phyloP scores from a whole-genome alignment of 2,329 filamentous ascomycete species.

The Aspergillus sp. region DNA sequence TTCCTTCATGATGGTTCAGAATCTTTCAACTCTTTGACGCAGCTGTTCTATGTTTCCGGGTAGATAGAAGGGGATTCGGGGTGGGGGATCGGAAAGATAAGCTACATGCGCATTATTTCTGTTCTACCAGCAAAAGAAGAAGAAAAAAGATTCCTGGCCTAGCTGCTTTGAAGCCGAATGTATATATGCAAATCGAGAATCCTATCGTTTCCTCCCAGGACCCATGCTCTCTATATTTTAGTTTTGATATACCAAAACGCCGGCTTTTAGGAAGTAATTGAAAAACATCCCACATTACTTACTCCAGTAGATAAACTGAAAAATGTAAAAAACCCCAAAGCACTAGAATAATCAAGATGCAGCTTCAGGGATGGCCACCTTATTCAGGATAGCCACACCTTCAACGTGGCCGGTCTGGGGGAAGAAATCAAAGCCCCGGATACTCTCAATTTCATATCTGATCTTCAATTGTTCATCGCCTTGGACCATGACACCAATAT shows the following conservation, averaged over 20 bases:
- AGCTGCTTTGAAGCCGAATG: no score
- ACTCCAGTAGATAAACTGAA: not conserved
- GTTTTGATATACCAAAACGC: no score
- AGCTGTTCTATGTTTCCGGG: conserved; percentile 9
- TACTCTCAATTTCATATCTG: conserved; percentile 80
- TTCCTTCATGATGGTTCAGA: conserved; percentile 6
- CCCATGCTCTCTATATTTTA: no score
- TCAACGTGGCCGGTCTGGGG: conserved; percentile 74
- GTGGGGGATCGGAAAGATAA: not conserved
- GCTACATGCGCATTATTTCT: no score
- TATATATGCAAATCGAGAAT: no score
- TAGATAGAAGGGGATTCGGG: conserved; percentile 9
- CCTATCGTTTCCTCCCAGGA: no score
- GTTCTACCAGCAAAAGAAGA: no score
- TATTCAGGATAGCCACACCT: conserved; percentile 56
- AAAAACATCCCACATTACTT: no score
- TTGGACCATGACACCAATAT: conserved; percentile 81
- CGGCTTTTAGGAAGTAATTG: no score
- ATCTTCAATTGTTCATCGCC: conserved; percentile 45
- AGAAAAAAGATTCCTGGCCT: no score
- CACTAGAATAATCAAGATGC: not conserved
- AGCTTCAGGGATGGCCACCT: conserved; percentile 18
- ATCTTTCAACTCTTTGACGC: conserved; percentile 5
- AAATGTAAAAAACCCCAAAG: no score
- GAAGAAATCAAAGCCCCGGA: conserved; percentile 95